Evolutionary conservation across 495 filamentous ascomycete genomes (phyloP), one percentile per base, ranked within the genome.

Genomic region (Penicillium mononematosum): DNA sequence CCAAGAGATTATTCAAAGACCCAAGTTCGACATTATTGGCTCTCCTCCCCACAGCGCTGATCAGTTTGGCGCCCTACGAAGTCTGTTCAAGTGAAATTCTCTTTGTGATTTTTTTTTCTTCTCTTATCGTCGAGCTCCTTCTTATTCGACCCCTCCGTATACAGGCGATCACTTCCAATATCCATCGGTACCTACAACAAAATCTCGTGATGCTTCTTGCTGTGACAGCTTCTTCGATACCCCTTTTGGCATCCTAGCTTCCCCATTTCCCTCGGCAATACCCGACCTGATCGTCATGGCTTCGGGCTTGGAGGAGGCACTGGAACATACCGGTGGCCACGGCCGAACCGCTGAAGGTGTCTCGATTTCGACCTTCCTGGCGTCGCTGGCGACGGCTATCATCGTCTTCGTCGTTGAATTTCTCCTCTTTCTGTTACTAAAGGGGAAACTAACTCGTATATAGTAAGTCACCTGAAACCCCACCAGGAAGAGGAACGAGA

Each of bases 391-490:
- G 19, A 81, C 84, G 49, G 87, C 87, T 62, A 75, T 89, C 50
- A 70, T 86, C 31, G 78, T 94, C 46, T 97, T 96, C 67, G 88
- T 84, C 25, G 77, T 90, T 12, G 88, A 96, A 70, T 81, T 89
- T 42, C 65, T 87, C 36, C 65, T 91, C 38, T 97, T 97, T 65
- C 61, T 93, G 42, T 64, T 96, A 19, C 75, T 96, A 12, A 87
- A 90, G 61, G 82, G 86, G 54, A 92, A 88, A 63, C 71, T 96
- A 42, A 84, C 83, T 3, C 83, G 92, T 58, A 94, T 97, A 63
- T 97, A 95, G 87, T 94, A 75, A 65, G 87, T 71, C 29, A 20
- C 44, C 34, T 29, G 49, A 7, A 20, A 31, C 22, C 16, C 22
- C 50, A 43, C 39, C 29, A 2, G 3, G 6, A 14, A 17, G 17